These are phyloP conservation scores for Adansonia grandidieri DNA, from an alignment of 441 rosid species.

Conservation along the genomic window DNA sequence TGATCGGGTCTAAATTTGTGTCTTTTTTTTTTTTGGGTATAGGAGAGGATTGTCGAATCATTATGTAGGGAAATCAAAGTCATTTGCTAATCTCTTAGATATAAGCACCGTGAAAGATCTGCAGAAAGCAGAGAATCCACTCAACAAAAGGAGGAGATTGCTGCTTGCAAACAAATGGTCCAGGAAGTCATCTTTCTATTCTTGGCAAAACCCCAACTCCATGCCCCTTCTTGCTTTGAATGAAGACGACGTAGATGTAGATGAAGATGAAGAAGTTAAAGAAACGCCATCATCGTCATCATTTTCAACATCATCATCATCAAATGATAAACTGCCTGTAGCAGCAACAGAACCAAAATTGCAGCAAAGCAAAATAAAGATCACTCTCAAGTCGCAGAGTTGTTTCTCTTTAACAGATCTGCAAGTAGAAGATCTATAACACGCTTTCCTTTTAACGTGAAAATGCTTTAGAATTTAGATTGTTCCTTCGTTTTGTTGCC, in stretches of 20 bases:
- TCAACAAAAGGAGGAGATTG: constrained; percentile 67
- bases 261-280: constrained; percentile 28
- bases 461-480: constrained; percentile 1
- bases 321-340: constrained; percentile 3
- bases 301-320: background rate
- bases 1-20: background rate
- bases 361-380: constrained; percentile 28
- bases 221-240: constrained; percentile 61
- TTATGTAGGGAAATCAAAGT: constrained; percentile 75
- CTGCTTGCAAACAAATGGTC: constrained; percentile 47
- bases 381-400: constrained; percentile 40
- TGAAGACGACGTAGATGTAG: constrained; percentile 36
- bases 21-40: background rate
- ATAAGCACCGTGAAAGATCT: constrained; percentile 49
- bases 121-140: constrained; percentile 68
- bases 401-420: constrained; percentile 53
- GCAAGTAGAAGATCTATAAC: constrained; percentile 29
- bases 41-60: constrained; percentile 77
- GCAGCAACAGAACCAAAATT: constrained; percentile 23
- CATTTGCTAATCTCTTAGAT: constrained; percentile 64
- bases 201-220: constrained; percentile 52
- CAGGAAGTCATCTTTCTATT: constrained; percentile 44
- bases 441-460: background rate
- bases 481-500: background rate
- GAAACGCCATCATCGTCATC: constrained; percentile 11